A percentile compares a stretch with the other conserved stretches of the same genome.
Evolutionary conservation across 1,284 basidiomycete genomes (phyloP).

Genomic region (Cutaneotrichosporon dermatis): DNA sequence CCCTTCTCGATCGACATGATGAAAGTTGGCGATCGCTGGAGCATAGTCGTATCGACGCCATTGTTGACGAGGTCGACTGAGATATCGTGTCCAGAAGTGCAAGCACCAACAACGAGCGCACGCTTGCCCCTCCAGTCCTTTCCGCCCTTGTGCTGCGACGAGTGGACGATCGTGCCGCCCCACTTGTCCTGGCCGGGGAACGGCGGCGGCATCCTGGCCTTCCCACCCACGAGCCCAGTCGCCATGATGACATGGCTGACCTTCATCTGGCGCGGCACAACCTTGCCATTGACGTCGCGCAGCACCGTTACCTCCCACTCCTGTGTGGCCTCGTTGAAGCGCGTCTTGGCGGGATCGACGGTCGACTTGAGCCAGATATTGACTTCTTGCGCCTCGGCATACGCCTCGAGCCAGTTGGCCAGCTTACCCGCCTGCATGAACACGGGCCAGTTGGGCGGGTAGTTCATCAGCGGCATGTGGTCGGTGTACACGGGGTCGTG

Average conservation of each 20-base stretch:
- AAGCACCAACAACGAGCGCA: conserved; percentile 60
- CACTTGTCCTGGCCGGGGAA: conserved; percentile 54
- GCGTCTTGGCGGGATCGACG: conserved; percentile 49
- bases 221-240: conserved; percentile 58
- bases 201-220: conserved; percentile 53
- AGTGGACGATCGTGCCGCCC: conserved; percentile 58
- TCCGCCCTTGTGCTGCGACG: conserved; percentile 54
- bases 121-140: conserved; percentile 57
- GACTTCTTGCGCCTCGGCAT: conserved; percentile 61
- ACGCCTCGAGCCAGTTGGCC: conserved; percentile 64
- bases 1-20: conserved; percentile 57
- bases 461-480: conserved; percentile 34
- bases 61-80: conserved; percentile 53
- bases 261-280: conserved; percentile 51
- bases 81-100: conserved; percentile 56
- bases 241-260: conserved; percentile 56
- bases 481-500: conserved; percentile 58
- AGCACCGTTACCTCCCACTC: conserved; percentile 54
- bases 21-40: conserved; percentile 61
- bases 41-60: conserved; percentile 58
- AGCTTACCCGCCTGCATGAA: conserved; percentile 52
- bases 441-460: conserved; percentile 35
- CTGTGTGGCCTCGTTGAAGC: conserved; percentile 52
- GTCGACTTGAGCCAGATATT: conserved; percentile 62
- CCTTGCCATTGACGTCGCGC: neutral